These are phyloP conservation scores for Coelastrella sp. DNA, from an alignment of 139 green algal genomes.

Conservation along the genomic window DNA sequence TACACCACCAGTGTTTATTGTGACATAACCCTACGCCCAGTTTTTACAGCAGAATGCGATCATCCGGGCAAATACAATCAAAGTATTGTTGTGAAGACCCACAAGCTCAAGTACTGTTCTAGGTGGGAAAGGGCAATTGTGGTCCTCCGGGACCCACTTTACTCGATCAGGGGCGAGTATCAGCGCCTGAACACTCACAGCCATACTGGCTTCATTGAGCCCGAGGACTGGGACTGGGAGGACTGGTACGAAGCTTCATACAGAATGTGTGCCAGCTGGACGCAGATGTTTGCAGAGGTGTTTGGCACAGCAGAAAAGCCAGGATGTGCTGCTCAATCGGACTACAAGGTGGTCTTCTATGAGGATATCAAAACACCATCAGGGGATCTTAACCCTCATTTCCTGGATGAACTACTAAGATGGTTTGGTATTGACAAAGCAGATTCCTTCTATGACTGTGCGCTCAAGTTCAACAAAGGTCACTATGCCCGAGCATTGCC, in stretches of 20 bases:
- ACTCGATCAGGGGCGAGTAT: conserved; percentile 27
- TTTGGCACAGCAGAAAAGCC: neutral
- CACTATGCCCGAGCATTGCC: conserved; percentile 8
- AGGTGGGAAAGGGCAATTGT: conserved; percentile 17
- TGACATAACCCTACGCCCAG: conserved; percentile 4
- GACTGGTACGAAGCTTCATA: conserved; percentile 14
- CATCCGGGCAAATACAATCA: conserved; percentile 17
- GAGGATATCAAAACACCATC: conserved; percentile 15
- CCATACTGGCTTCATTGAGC: neutral
- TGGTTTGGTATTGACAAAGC: conserved; percentile 27
- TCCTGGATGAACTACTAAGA: conserved; percentile 21
- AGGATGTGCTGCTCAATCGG: neutral
- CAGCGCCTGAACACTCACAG: conserved; percentile 6
- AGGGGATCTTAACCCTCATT: conserved; percentile 5
- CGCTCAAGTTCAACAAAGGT: conserved; percentile 29
- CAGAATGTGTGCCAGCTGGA: conserved; percentile 18
- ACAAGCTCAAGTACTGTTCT: conserved; percentile 20
- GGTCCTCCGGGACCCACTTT: neutral
- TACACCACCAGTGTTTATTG: conserved; percentile 32
- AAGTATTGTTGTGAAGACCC: conserved; percentile 34
- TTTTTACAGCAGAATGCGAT: conserved; percentile 15
- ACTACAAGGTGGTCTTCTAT: conserved; percentile 40
- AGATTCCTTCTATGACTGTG: conserved; percentile 29
- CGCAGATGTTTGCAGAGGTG: conserved; percentile 8
- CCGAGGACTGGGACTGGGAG: conserved; percentile 20